A percentile compares a stretch with the other conserved stretches of the same genome.
These are phyloP conservation scores for Eugenia klotzschiana DNA, from an alignment of 441 rosid genomes.

Conservation along the genomic window DNA sequence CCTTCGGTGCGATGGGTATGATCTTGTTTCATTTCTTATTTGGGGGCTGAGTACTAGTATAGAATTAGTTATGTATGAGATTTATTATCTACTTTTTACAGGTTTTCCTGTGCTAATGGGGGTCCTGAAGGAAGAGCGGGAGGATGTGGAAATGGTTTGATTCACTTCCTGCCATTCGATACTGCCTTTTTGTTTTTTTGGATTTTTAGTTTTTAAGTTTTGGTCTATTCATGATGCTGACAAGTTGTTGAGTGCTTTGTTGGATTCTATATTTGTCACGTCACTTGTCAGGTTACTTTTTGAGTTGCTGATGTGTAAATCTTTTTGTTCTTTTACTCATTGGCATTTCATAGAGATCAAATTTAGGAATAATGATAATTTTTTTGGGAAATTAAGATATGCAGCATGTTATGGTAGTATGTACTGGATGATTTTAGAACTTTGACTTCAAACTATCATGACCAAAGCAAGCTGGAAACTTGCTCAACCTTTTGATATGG, in stretches of 20 bases:
- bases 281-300: background rate
- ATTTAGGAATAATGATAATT: background rate
- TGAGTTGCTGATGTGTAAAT: background rate
- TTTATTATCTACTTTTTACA: slow-evolving; percentile 16
- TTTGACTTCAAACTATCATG: background rate
- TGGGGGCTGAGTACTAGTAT: background rate
- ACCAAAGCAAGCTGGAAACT: background rate
- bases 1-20: slow-evolving; percentile 82
- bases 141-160: slow-evolving; percentile 81
- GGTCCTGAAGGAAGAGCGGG: slow-evolving; percentile 78
- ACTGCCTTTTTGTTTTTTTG: background rate
- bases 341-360: background rate
- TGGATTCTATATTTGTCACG: background rate
- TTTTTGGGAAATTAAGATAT: background rate
- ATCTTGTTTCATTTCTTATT: background rate
- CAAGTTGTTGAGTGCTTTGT: background rate
- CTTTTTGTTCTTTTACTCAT: background rate
- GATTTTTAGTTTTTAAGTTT: background rate
- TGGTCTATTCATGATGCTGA: background rate
- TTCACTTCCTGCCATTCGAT: background rate
- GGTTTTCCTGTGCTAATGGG: slow-evolving; percentile 85
- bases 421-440: background rate
- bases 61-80: background rate
- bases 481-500: background rate
- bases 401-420: background rate